These are phyloP conservation scores for Pyrenula aspistea DNA, from an alignment of 495 filamentous ascomycete genomes.

Conservation along the genomic window DNA sequence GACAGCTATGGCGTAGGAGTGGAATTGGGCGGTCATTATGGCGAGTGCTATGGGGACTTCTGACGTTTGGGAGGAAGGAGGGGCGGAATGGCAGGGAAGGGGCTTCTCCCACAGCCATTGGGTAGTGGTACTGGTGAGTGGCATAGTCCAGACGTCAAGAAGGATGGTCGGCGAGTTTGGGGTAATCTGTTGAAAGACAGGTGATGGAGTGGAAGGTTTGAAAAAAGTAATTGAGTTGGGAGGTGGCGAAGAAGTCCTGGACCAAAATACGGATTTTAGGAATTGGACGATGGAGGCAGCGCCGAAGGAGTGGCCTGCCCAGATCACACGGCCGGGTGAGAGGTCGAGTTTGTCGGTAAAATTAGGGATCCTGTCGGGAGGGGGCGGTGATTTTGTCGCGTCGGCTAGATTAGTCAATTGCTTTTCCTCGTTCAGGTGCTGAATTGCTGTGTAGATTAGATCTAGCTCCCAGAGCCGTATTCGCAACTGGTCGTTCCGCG, in stretches of 20 bases:
- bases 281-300: constrained; percentile 59
- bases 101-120: constrained; percentile 47
- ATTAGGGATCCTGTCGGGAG: background rate
- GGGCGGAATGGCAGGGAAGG: constrained; percentile 50
- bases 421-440: constrained; percentile 45
- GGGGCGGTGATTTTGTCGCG: background rate
- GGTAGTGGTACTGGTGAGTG: constrained; percentile 43
- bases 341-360: constrained; percentile 37
- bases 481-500: constrained; percentile 51
- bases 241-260: constrained; percentile 8
- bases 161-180: constrained; percentile 44
- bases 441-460: constrained; percentile 46
- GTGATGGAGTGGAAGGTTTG: constrained; percentile 28
- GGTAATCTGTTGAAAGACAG: constrained; percentile 49
- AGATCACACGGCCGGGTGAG: constrained; percentile 56
- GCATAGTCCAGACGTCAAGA: constrained; percentile 65
- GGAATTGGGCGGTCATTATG: constrained; percentile 58
- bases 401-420: constrained; percentile 18
- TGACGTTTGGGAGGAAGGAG: constrained; percentile 22
- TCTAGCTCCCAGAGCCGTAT: constrained; percentile 65
- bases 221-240: constrained; percentile 13
- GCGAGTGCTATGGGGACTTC: constrained; percentile 30
- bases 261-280: constrained; percentile 58
- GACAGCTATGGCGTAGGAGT: constrained; percentile 56
- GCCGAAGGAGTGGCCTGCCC: constrained; percentile 67